Evolutionary conservation across 495 filamentous ascomycete genomes (phyloP), one percentile per base, ranked within the genome.

Genomic region (Pyrenula aspistea): DNA sequence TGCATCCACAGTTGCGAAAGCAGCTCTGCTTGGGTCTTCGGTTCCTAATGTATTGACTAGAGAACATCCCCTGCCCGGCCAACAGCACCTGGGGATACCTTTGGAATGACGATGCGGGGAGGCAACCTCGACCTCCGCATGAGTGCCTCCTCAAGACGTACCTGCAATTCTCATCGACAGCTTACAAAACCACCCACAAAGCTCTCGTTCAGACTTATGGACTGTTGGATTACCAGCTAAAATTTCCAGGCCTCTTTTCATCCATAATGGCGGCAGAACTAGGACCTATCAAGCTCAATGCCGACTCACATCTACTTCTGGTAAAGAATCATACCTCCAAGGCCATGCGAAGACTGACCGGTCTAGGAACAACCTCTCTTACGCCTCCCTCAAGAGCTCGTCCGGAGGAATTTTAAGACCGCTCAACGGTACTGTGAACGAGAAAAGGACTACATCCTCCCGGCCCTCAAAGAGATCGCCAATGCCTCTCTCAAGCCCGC

Each of bases 291-390:
- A 85, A 87, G 71, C 78, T 91, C 56, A 86, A 89, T 65, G 75
- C 85, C 10, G 86, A 89, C 68, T 80, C 76, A 59, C 86, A 89
- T 61, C 73, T 88, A 53, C 79, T 89, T 55, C 72, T 89, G 62
- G 84, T 88, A 80, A 24, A 55, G 25, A 48, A 56, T 53, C 25
- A 56, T 20, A 55, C 60, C 54, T 60, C 67, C 49, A 68, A 42
- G 15, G 31, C 31, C 8, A 8, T 4, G 8, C 15, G 31, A 42
- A 42, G 31, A 15, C 31, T 42, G n/a, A 53, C 55, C 3, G 21
- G 36, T 49, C 24, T 54, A 95, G 91, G 93, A 98, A 68, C 92
- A 97, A 82, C 87, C 93, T 22, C 88, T 96, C 59, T 85, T 98
- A 62, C 87, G 90, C 21, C 77, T 96, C 2, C 93, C 93, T 21